phyloP scores from a whole-genome alignment of 805 yeast genomes.

The Maudiozyma bulderi region DNA sequence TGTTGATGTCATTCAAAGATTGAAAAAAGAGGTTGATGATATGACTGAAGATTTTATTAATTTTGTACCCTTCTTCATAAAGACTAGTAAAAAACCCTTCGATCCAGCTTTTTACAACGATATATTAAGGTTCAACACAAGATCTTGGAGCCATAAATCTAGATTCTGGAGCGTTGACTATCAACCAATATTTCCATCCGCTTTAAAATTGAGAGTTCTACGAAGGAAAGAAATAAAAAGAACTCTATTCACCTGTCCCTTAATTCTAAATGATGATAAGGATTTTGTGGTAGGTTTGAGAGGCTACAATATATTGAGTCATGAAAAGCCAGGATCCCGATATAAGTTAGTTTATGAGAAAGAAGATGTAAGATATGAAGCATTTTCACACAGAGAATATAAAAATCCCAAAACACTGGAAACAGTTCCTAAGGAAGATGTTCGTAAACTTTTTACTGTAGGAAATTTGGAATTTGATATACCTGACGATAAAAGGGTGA shows the following conservation, averaged over 20 bases:
- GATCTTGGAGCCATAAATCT: conserved; percentile 3
- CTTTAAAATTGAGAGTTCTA: conserved; percentile 40
- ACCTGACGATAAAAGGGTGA: conserved; percentile 30
- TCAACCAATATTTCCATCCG: conserved; percentile 33
- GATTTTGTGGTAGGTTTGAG: conserved; percentile 51
- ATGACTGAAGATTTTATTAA: conserved; percentile 43
- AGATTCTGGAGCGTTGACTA: conserved; percentile 33
- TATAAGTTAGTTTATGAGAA: conserved; percentile 45
- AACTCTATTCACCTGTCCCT: conserved; percentile 50
- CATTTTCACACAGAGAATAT: conserved; percentile 36
- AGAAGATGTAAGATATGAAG: conserved; percentile 43
- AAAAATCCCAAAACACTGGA: conserved; percentile 37
- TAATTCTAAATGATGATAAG: conserved; percentile 42
- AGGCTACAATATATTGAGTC: conserved; percentile 58
- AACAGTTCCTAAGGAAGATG: conserved; percentile 29
- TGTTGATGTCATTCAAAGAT: conserved; percentile 33
- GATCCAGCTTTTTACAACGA: conserved; percentile 44
- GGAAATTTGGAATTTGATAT: conserved; percentile 40
- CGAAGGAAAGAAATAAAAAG: conserved; percentile 55
- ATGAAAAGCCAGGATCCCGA: conserved; percentile 39
- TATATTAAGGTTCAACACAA: conserved; percentile 32
- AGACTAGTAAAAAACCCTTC: conserved; percentile 30
- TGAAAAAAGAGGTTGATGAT: conserved; percentile 53
- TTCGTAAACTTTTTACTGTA: conserved; percentile 33
- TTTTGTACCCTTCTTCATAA: conserved; percentile 57